Evolutionary conservation across 2,329 filamentous ascomycete genomes (phyloP), one percentile per base, ranked within the genome.

Genomic region (Microsporum canis): DNA sequence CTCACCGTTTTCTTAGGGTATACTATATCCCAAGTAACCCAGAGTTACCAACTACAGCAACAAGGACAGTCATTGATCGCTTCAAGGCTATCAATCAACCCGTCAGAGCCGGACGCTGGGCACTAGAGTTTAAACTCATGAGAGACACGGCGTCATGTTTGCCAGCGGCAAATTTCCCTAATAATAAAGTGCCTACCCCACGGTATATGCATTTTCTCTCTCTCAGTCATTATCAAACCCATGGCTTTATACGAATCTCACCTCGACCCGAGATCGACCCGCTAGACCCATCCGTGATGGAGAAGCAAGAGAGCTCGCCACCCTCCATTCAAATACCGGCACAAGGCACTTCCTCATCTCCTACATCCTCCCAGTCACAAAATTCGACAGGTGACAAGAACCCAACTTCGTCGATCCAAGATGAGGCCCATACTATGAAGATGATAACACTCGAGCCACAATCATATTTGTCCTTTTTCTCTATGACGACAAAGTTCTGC

Each of bases 121-220:
- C 65, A 3, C 67, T 77, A 31, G 73, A 76, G 47, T 75, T 77
- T 63, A 76, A 74, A 60, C 67, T 77, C 6, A 72, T 77, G 68
- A 70, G 73, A 57, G 75, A 77, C 60, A 77, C 75, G 0, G 74
- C 73, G 5, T 74, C 73, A 5, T 71, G 73, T 45, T 65, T 77
- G 6, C 71, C 74, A 0, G 66, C 70, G 12, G 71, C 72, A n/a
- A 65, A 68, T 3, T 68, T 66, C 39, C 63, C 66, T 27, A 68
- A 69, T 31, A 67, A 71, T 27, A 69, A 68, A 1, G 66, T 69
- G 43, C 51, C 66, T 3, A 69, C 68, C 23, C 70, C 74, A 3
- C 71, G 73, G 29, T 76, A 72, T 59, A 73, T 77, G 69, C 75
- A 77, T 60, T 74, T 77, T 61, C 70, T 77, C 43, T 73, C 71